A percentile compares a stretch with the other conserved stretches of the same genome.
phyloP scores from a whole-genome alignment of 1,284 basidiomycete genomes.

The Austroboletus novae-zelandiae region DNA sequence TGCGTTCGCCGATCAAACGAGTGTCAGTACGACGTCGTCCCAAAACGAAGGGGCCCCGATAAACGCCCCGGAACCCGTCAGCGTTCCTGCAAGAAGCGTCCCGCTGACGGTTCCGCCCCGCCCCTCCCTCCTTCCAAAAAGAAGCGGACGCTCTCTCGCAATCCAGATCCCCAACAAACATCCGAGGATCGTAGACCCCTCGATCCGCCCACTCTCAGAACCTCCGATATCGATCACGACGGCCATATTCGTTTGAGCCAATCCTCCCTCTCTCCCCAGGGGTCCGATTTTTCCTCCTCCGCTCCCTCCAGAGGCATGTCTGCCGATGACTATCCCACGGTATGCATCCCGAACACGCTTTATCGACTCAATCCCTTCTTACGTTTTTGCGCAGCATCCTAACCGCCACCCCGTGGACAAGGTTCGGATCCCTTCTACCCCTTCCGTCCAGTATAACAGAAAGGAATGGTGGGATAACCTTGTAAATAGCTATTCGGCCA shows the following conservation, averaged over 20 bases:
- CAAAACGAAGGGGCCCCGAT: conserved; percentile 78
- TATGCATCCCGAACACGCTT: conserved; percentile 10
- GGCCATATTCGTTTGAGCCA: conserved; percentile 26
- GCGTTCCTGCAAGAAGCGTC: conserved; percentile 75
- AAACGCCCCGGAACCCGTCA: conserved; percentile 78
- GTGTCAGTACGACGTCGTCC: conserved; percentile 74
- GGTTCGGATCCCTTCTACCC: conserved; percentile 38
- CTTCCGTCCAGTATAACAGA: conserved; percentile 44
- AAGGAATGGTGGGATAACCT: conserved; percentile 66
- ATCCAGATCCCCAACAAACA: conserved; percentile 33
- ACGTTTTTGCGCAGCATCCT: conserved; percentile 19
- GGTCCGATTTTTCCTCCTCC: conserved; percentile 31
- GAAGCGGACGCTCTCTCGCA: conserved; percentile 44
- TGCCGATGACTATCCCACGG: conserved; percentile 25
- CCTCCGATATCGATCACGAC: conserved; percentile 30
- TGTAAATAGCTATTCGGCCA: conserved; percentile 45
- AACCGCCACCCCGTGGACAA: conserved; percentile 34
- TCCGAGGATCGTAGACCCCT: conserved; percentile 29
- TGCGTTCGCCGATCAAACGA: conserved; percentile 70
- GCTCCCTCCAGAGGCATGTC: conserved; percentile 26
- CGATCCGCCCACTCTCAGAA: conserved; percentile 27
- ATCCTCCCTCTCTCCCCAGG: conserved; percentile 32
- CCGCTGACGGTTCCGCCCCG: conserved; percentile 52
- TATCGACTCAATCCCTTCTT: background rate
- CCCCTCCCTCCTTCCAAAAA: conserved; percentile 53